Percentiles rank a stretch among this genome's conserved stretches.
Conservation (phyloP, 805 yeast genomes). For the Saccharomyces mikatae region DNA sequence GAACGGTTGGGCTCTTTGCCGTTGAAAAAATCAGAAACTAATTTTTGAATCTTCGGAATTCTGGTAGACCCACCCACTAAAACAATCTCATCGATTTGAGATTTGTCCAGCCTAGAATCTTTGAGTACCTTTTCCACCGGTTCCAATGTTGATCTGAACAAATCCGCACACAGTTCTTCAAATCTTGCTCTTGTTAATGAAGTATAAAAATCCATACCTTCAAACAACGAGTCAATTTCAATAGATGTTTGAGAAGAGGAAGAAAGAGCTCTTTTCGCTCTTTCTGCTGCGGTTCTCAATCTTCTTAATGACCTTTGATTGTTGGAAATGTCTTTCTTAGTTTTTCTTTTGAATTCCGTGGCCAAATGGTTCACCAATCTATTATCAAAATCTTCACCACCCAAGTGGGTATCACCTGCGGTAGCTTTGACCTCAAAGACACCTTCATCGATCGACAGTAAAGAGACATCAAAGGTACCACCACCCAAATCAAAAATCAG, state of each 20-base stretch:
- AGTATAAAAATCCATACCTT: constrained; percentile 92
- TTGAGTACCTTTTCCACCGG: constrained; percentile 91
- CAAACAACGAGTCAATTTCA: constrained; percentile 87
- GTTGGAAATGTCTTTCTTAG: constrained; percentile 77
- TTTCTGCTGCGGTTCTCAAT: constrained; percentile 94
- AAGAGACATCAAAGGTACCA: constrained; percentile 93
- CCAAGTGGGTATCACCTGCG: constrained; percentile 59
- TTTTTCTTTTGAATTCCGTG: constrained; percentile 88
- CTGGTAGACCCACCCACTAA: constrained; percentile 96
- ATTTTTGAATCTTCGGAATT: constrained; percentile 92
- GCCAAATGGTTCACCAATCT: constrained; percentile 84
- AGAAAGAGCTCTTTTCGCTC: constrained; percentile 95
- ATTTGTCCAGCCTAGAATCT: constrained; percentile 83
- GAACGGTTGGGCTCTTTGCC: constrained; percentile 95
- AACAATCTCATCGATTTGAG: constrained; percentile 82
- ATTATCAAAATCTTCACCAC: constrained; percentile 96
- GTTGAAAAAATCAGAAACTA: constrained; percentile 90
- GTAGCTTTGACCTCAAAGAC: constrained; percentile 93
- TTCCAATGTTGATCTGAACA: constrained; percentile 85
- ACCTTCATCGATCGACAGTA: constrained; percentile 87
- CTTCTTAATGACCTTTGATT: constrained; percentile 95
- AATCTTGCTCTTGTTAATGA: constrained; percentile 94
- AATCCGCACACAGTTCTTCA: constrained; percentile 88
- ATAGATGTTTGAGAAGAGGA: constrained; percentile 89
- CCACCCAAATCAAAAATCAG: constrained; percentile 92